Base-by-base conservation (phyloP, 2,329 filamentous ascomycete species). In the Aspergillus texensis region DNA sequence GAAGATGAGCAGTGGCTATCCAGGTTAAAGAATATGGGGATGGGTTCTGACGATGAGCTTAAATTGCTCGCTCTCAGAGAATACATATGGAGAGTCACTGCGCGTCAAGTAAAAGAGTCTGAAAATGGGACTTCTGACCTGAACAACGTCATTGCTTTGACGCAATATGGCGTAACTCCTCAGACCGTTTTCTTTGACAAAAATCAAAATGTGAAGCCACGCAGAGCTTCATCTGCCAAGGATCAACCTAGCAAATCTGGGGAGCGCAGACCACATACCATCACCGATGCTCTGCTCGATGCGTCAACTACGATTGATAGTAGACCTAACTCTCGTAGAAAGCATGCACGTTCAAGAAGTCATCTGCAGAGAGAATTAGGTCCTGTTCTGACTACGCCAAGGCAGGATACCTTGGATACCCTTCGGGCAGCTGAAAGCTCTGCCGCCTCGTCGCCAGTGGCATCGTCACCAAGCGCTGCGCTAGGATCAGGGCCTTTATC, bases 101-200 rank as follows among this genome's bases (percentile, higher is more conserved):
- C 89, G 70, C 89, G 91, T 65, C 91, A 89, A 72, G 81, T 86
- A 11, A 86, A 89, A 4, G 83, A 85, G 59, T 61, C 65, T 16
- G 73, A 78, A 58, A 69, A 67, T 52, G 68, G 70, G 3, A 71
- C 77, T 3, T 79, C 84, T n/a, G 75, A 70, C 2, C 83, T 91
- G 65, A 91, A 91, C 68, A 86, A 86, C 58, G 87, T 97, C 14
- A 85, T 98, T 8, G 85, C 89, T 1, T 79, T 98, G 28, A 90
- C 91, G 66, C 89, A 88, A 46, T 81, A 96, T 58, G 88, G 89
- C 14, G 88, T 97, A 36, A 91, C 89, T 2, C 91, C 92, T 3
- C 92, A 97, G 73, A 98, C 92, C 0, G 90, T 99, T 1, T 91
- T 98, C 73, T 98, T 98, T 72, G 93, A 97, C 68, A 93, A 94